These are phyloP conservation scores for Dryas alaskensis DNA, from an alignment of 306 rosid species.

Conservation along the genomic window DNA sequence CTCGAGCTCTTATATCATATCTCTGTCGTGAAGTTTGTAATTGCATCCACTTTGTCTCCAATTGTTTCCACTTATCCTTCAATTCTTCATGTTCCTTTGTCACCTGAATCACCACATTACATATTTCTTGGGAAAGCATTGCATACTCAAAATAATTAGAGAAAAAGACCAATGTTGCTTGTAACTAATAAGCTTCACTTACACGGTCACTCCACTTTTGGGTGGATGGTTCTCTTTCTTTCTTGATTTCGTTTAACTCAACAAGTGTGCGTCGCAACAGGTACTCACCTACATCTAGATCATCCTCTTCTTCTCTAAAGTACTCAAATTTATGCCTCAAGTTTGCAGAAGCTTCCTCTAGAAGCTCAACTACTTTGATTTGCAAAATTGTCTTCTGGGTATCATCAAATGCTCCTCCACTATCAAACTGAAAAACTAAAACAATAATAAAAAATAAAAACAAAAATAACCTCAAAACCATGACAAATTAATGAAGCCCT, in stretches of 20 bases:
- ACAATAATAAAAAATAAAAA: neutral
- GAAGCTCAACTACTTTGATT: conserved; percentile 14
- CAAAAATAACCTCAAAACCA: neutral
- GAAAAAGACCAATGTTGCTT: neutral
- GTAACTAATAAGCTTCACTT: neutral
- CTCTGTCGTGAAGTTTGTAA: conserved; percentile 23
- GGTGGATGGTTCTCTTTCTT: conserved; percentile 18
- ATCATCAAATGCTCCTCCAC: conserved; percentile 2
- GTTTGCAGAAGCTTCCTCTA: conserved; percentile 17
- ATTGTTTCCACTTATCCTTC: conserved; percentile 8
- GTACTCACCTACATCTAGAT: conserved; percentile 19
- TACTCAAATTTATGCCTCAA: conserved; percentile 24
- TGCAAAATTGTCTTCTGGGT: conserved; percentile 15
- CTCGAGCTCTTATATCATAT: conserved; percentile 25
- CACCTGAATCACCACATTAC: conserved; percentile 14
- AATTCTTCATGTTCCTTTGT: conserved; percentile 22
- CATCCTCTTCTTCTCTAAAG: conserved; percentile 24
- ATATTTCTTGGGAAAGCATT: neutral
- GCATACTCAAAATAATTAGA: neutral
- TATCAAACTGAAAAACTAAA: conserved; percentile 14
- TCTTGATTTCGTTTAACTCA: conserved; percentile 19
- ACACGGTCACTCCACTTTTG: conserved; percentile 25
- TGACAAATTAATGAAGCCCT: neutral
- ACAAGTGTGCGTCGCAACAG: conserved; percentile 18
- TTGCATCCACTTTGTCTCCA: conserved; percentile 21